Evolutionary conservation across 495 filamentous ascomycete genomes (phyloP), one percentile per base, ranked within the genome.

Genomic region (Mycothermus thermophilus): DNA sequence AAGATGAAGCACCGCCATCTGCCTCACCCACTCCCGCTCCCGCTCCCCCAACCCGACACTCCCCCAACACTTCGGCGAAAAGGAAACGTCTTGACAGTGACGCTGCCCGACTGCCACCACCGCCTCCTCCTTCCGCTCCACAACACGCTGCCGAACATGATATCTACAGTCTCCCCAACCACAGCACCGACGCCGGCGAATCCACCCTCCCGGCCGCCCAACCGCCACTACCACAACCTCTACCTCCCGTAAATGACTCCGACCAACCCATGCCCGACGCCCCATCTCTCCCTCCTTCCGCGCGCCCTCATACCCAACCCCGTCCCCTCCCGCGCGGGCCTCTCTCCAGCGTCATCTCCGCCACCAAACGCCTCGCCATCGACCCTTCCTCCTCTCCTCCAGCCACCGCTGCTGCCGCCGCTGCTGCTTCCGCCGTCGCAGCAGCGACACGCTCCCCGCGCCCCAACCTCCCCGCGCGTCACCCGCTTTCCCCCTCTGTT

Each of bases 61-160:
- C 51, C 8, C 52, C 61, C 5, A 63, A 63, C 21, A 61, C 54
- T 0, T 65, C 60, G 18, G 60, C 55, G 17, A 65, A 61, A 40
- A 47, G 59, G 41, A 50, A 51, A 32, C 51, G 46, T 20, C 26
- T 51, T 23, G 36, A 41, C 20, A 20, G 38, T 11, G 39, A 38
- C 36, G 35, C 14, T 2, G 19, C 20, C 13, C 43, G n/a, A 6
- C 3, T 21, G 8, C 21, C 14, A 27, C 17, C 21, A 15, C 16
- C 9, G 8, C 12, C n/a, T n/a, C n/a, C n/a, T n/a, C n/a, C n/a
- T n/a, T n/a, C 37, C 8, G 16, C 17, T 3, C n/a, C 10, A 27
- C 32, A 15, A 27, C 34, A 41, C 22, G 10, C 29, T 11, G 43
- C 21, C 31, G 40, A 18, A 44, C 46, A 38, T 14, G 34, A 35